Base-by-base conservation (phyloP, 2,329 filamentous ascomycete genomes). In the Botrytis galanthina region DNA sequence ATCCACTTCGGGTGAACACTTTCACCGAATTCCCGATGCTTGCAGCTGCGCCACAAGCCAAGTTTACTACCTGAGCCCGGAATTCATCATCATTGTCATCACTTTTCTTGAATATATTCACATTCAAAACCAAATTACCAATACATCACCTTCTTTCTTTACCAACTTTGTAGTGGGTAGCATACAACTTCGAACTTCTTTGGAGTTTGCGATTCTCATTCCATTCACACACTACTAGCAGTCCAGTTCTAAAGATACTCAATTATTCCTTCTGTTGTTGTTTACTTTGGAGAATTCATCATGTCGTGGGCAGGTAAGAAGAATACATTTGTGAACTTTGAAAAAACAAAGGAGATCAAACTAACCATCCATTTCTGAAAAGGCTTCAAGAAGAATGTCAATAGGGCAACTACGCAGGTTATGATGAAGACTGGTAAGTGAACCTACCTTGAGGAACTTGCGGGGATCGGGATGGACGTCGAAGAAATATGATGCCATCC, bases 361-460 rank as follows among this genome's bases (percentile, higher is more conserved):
- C 71, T 72, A 48, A 72, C 26, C 12, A 51, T 64, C 4, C 39
- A 16, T 22, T 2, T 26, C 22, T 35, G 12, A 60, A 48, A 60
- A 92, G 92, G 92, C 77, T 95, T 94, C 86, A 94, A 96, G 86
- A 97, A 97, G 84, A 97, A 97, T 90, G 95, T 98, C 86, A 95
- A 96, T 87, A 94, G 96, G 86, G 95, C 95, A 80, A 98, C 95
- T 84, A 99, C 97, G 85, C 95, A 98, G 91, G 95, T 98, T 76
- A 98, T 99, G 94, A 98, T 99, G 95, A 99, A 99, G 89, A 97
- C 95, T 73, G 93, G 91, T 93, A 83, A 77, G 87, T 80, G 66
- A 57, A 39, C 9, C 14, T 42, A 26, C 6, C 18, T 42, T 20
- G 5, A 42, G 64, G 35, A 68, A 54, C 48, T 42, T 57, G 26